Evolutionary conservation across 768 basidiomycete species (phyloP).

Genomic region (Chalciporus chontae): DNA sequence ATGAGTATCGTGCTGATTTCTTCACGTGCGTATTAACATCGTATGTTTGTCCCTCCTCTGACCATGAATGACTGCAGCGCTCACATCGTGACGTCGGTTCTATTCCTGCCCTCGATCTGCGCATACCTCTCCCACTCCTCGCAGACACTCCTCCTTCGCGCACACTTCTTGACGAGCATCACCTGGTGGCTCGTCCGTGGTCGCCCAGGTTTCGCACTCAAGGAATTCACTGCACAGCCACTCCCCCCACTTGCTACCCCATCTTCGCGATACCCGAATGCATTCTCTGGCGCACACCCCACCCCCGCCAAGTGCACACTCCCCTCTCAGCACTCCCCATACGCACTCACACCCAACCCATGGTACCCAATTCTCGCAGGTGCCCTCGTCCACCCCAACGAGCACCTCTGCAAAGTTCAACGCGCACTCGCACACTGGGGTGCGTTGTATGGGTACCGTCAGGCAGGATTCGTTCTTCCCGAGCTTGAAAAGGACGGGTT

Average conservation of each 20-base stretch:
- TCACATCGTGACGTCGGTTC: conserved; percentile 65
- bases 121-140: conserved; percentile 54
- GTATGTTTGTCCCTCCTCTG: conserved; percentile 1
- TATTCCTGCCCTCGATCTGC: conserved; percentile 55
- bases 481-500: conserved; percentile 21
- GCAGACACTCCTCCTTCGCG: conserved; percentile 51
- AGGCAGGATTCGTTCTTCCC: conserved; percentile 31
- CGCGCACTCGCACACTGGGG: conserved; percentile 49
- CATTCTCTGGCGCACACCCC: conserved; percentile 19
- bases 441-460: conserved; percentile 40
- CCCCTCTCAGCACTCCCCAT: conserved; percentile 32
- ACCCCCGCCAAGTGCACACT: conserved; percentile 24
- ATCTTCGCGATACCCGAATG: conserved; percentile 22
- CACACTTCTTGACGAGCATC: conserved; percentile 52
- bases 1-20: conserved; percentile 60
- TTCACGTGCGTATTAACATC: conserved; percentile 46
- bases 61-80: conserved; percentile 41
- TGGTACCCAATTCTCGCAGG: conserved; percentile 58
- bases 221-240: conserved; percentile 43
- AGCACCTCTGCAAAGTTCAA: conserved; percentile 49
- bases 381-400: conserved; percentile 54
- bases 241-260: conserved; percentile 18
- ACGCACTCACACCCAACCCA: conserved; percentile 44
- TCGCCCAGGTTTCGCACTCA: conserved; percentile 46
- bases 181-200: conserved; percentile 57